These are phyloP conservation scores for Verticillium nubilum DNA, from an alignment of 2,329 filamentous ascomycete species.

Conservation along the genomic window DNA sequence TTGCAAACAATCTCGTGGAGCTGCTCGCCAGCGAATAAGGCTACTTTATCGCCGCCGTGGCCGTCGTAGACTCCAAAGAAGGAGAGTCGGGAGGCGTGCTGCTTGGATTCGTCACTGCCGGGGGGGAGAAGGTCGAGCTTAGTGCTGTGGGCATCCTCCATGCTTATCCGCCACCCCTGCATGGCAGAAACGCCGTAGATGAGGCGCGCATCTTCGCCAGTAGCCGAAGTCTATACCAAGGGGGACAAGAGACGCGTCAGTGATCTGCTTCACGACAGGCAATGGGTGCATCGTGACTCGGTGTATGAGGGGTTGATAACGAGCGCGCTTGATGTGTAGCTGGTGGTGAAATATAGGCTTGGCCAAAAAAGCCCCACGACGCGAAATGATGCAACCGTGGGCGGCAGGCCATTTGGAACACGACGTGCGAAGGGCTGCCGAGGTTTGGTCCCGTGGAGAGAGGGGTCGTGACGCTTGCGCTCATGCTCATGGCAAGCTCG, in stretches of 20 bases:
- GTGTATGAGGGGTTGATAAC: neutral
- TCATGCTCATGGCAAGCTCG: neutral
- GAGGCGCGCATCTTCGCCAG: constrained; percentile 87
- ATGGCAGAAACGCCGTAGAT: constrained; percentile 95
- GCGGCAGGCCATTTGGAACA: neutral
- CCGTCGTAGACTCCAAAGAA: constrained; percentile 99
- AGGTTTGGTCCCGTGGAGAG: neutral
- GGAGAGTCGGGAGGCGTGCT: constrained; percentile 69
- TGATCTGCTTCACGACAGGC: neutral
- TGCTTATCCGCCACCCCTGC: constrained; percentile 99
- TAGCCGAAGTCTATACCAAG: constrained; percentile 68
- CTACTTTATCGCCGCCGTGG: constrained; percentile 95
- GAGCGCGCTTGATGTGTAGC: neutral
- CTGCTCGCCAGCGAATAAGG: constrained; percentile 84
- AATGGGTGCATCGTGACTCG: neutral
- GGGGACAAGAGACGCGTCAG: constrained; percentile 10
- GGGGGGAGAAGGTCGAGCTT: constrained; percentile 76
- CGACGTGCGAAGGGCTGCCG: neutral
- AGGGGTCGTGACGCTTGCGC: neutral
- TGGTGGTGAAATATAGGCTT: neutral
- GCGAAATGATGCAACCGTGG: neutral
- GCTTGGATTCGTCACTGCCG: constrained; percentile 51
- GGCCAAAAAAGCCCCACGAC: neutral
- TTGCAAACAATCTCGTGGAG: constrained; percentile 92
- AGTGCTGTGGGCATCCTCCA: constrained; percentile 94